phyloP scores from a whole-genome alignment of 1,284 basidiomycete species.

The Lignosus rhinocerotis region DNA sequence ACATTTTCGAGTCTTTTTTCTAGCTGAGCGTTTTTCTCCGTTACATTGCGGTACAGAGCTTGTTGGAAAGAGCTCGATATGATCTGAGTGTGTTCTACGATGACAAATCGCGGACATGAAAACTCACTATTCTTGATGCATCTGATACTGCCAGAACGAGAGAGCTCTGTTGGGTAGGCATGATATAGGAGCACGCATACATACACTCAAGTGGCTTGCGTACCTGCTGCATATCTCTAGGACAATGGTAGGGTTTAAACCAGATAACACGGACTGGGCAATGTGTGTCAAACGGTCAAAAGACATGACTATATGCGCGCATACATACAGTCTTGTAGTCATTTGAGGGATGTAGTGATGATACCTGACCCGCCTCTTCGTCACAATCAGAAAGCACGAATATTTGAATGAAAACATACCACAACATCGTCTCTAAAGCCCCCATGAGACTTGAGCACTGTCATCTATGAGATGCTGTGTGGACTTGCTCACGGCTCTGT shows the following conservation, averaged over 20 bases:
- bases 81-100: background rate
- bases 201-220: slow-evolving; percentile 18
- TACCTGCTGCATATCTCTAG: slow-evolving; percentile 80
- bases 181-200: background rate
- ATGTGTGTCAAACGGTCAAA: background rate
- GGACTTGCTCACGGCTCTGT: slow-evolving; percentile 64
- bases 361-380: slow-evolving; percentile 47
- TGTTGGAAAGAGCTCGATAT: slow-evolving; percentile 71
- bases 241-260: slow-evolving; percentile 69
- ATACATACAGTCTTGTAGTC: slow-evolving; percentile 77
- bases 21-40: slow-evolving; percentile 76
- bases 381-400: background rate
- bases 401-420: slow-evolving; percentile 37
- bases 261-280: slow-evolving; percentile 77
- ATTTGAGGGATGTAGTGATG: slow-evolving; percentile 77
- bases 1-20: slow-evolving; percentile 83
- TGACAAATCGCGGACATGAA: background rate
- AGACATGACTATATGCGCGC: slow-evolving; percentile 25
- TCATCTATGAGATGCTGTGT: background rate
- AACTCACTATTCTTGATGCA: slow-evolving; percentile 76
- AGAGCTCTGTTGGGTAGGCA: slow-evolving; percentile 53
- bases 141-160: slow-evolving; percentile 87
- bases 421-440: slow-evolving; percentile 75
- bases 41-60: slow-evolving; percentile 74
- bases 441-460: background rate